Conservation (phyloP, 345 rosid species). For the Firmiana major region DNA sequence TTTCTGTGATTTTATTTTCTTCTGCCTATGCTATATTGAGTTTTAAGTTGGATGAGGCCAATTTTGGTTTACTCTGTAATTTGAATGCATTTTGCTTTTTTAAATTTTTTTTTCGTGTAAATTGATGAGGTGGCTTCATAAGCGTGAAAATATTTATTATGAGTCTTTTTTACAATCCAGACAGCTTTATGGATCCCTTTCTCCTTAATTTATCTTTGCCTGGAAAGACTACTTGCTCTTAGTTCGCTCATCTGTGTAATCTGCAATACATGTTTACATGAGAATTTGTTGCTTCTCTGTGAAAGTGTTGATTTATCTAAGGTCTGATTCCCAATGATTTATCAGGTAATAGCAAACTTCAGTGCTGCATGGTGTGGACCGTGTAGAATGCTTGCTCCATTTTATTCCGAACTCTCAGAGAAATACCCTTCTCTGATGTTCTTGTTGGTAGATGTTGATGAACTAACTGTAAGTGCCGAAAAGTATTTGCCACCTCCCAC, state of each 20-base stretch:
- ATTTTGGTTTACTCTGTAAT: neutral
- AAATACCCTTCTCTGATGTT: conserved; percentile 65
- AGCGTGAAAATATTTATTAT: conserved; percentile 20
- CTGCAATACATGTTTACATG: conserved; percentile 30
- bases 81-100: conserved; percentile 26
- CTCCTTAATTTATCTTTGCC: neutral
- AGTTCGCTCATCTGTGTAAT: neutral
- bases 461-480: conserved; percentile 55
- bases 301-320: conserved; percentile 1
- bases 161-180: neutral
- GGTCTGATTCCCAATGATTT: neutral
- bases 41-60: neutral
- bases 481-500: neutral
- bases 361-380: conserved; percentile 94
- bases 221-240: neutral
- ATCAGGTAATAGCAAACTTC: conserved; percentile 79
- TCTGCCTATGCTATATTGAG: neutral
- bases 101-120: conserved; percentile 63
- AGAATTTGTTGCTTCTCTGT: neutral
- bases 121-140: conserved; percentile 58
- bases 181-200: neutral
- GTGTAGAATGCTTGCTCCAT: conserved; percentile 66
- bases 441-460: conserved; percentile 76
- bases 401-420: conserved; percentile 62
- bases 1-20: neutral